A percentile compares a stretch with the other conserved stretches of the same genome.
Conservation (phyloP, 805 yeast genomes). For the Sugiyamaella lignohabitans region DNA sequence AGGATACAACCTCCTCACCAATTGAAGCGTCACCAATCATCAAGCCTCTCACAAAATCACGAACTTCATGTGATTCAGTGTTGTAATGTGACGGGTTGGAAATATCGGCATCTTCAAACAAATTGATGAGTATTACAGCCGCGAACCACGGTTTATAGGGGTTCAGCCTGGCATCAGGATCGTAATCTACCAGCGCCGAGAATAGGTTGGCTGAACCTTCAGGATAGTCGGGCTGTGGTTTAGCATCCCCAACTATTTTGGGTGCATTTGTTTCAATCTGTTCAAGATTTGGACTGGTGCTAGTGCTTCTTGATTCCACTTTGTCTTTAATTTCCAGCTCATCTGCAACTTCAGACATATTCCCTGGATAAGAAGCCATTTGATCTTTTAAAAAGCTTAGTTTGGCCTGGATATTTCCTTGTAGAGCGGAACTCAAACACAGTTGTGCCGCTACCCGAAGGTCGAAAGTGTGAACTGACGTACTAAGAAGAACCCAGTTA, state of each 20-base stretch:
- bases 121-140: constrained; percentile 51
- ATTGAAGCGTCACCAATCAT: constrained; percentile 43
- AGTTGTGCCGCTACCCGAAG: constrained; percentile 66
- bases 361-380: constrained; percentile 35
- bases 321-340: too few species aligned
- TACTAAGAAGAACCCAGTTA: constrained; percentile 74
- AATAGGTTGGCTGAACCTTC: constrained; percentile 51
- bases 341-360: too few species aligned
- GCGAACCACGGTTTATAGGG: constrained; percentile 90
- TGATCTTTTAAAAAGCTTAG: constrained; percentile 62
- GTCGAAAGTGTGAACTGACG: constrained; percentile 80
- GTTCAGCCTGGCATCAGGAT: constrained; percentile 62
- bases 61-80: constrained; percentile 17
- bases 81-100: not conserved
- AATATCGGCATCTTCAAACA: constrained; percentile 44
- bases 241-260: not conserved
- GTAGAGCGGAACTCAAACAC: constrained; percentile 62
- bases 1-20: constrained; percentile 62
- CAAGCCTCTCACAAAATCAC: constrained; percentile 40
- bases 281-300: not conserved
- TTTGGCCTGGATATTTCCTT: constrained; percentile 57
- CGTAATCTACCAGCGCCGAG: constrained; percentile 66
- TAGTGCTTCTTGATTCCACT: not conserved
- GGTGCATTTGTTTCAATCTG: not conserved
- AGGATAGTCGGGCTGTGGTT: constrained; percentile 1